phyloP scores from a whole-genome alignment of 2,329 filamentous ascomycete species.

The Fusarium nisikadoi region DNA sequence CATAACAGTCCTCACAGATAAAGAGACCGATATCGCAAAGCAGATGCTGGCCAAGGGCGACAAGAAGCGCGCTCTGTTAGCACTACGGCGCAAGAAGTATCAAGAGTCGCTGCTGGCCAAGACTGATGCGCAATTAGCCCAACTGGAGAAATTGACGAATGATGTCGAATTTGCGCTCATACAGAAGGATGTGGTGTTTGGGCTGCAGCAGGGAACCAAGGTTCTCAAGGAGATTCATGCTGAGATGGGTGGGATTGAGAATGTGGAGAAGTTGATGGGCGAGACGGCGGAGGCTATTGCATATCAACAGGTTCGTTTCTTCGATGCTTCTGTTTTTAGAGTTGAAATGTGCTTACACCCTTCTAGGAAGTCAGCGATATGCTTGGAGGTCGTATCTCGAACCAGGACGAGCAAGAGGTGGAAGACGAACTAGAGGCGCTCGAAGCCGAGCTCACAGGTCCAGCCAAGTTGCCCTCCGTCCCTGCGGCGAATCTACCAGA shows the following conservation, averaged over 20 bases:
- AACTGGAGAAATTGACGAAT: conserved; percentile 87
- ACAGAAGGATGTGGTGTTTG: conserved; percentile 95
- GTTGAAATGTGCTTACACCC: conserved; percentile 11
- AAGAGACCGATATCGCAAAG: conserved; percentile 86
- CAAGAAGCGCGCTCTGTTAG: conserved; percentile 83
- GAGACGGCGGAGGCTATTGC: conserved; percentile 90
- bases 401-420: conserved; percentile 96
- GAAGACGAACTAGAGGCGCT: conserved; percentile 92
- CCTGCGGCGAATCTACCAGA: conserved; percentile 50
- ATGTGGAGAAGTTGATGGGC: conserved; percentile 94
- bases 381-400: conserved; percentile 87
- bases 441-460: conserved; percentile 59
- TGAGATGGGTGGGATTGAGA: conserved; percentile 95
- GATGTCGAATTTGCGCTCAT: conserved; percentile 96
- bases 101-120: conserved; percentile 89
- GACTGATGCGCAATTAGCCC: conserved; percentile 93
- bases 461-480: conserved; percentile 46
- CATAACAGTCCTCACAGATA: conserved; percentile 85
- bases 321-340: background rate
- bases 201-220: conserved; percentile 88
- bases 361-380: conserved; percentile 89
- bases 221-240: conserved; percentile 91
- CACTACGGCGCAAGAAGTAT: conserved; percentile 94
- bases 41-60: conserved; percentile 84
- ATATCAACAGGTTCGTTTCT: conserved; percentile 79